Percentiles rank a stretch among this genome's conserved stretches.
Evolutionary conservation across 139 green algal species (phyloP).

Genomic region (Diplosphaera chodatii): DNA sequence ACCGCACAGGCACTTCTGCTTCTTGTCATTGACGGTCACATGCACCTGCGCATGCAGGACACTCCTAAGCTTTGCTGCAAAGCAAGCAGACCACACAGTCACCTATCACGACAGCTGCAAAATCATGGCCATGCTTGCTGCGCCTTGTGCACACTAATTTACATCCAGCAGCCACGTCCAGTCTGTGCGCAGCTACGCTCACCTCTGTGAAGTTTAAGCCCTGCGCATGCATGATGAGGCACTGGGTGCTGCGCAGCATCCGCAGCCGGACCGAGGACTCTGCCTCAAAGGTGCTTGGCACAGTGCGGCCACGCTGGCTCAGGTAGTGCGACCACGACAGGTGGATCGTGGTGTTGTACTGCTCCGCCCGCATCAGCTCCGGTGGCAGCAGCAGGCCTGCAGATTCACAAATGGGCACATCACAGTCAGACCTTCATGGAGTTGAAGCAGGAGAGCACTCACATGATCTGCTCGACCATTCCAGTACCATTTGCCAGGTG

Average conservation of each 20-base stretch:
- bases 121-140: too few relatives aligned
- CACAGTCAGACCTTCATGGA: too few relatives aligned
- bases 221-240: neutral
- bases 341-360: neutral
- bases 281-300: neutral
- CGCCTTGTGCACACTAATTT: too few relatives aligned
- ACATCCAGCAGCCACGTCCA: too few relatives aligned
- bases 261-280: neutral
- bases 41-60: neutral
- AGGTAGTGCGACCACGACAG: neutral
- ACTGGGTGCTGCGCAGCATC: neutral
- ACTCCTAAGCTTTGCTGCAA: too few relatives aligned
- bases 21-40: neutral
- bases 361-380: neutral
- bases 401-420: neutral
- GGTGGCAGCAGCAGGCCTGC: neutral
- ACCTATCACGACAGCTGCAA: too few relatives aligned
- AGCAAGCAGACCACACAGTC: neutral
- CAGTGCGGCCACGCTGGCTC: neutral
- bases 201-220: neutral
- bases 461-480: too few relatives aligned
- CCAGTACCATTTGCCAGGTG: too few relatives aligned
- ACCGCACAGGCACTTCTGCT: neutral
- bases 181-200: too few relatives aligned
- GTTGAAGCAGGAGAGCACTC: too few relatives aligned